phyloP scores from a whole-genome alignment of 2,329 filamentous ascomycete species.

The Phoma sp. region DNA sequence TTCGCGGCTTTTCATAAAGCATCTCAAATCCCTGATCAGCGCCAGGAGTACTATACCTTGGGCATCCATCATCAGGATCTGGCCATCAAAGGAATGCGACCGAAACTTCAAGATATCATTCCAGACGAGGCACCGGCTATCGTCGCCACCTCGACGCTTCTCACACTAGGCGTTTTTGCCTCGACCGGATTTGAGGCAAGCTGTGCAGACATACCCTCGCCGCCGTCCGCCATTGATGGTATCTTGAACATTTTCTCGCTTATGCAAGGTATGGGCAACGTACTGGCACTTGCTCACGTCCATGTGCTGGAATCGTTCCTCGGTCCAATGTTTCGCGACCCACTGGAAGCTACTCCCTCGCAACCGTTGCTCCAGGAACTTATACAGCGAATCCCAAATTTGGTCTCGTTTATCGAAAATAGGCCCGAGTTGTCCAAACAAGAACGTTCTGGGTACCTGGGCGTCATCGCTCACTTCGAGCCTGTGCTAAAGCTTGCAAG shows the following conservation, averaged over 20 bases:
- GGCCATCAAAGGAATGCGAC: slow-evolving; percentile 41
- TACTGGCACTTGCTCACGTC: slow-evolving; percentile 32
- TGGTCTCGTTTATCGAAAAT: slow-evolving; percentile 31
- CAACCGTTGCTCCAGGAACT: slow-evolving; percentile 40
- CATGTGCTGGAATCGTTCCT: slow-evolving; percentile 35
- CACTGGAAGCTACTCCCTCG: slow-evolving; percentile 26
- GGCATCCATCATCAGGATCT: slow-evolving; percentile 47
- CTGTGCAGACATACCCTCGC: slow-evolving; percentile 5
- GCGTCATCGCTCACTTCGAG: slow-evolving; percentile 26
- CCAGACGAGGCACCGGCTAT: slow-evolving; percentile 40
- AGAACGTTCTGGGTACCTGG: slow-evolving; percentile 24
- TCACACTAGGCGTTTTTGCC: slow-evolving; percentile 42
- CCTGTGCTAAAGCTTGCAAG: slow-evolving; percentile 30
- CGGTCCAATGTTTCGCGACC: slow-evolving; percentile 28
- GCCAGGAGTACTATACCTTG: slow-evolving; percentile 39
- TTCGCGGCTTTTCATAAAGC: slow-evolving; percentile 50
- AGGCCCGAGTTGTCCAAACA: slow-evolving; percentile 25
- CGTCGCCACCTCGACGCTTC: slow-evolving; percentile 39
- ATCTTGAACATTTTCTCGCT: slow-evolving; percentile 44
- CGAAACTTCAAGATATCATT: slow-evolving; percentile 36
- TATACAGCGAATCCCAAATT: slow-evolving; percentile 24
- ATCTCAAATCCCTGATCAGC: slow-evolving; percentile 34
- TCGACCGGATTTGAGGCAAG: slow-evolving; percentile 36
- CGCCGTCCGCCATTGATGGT: slow-evolving; percentile 35
- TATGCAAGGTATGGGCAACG: slow-evolving; percentile 43